phyloP scores from a whole-genome alignment of 2,329 filamentous ascomycete species.

The Lizonia empirigonia region DNA sequence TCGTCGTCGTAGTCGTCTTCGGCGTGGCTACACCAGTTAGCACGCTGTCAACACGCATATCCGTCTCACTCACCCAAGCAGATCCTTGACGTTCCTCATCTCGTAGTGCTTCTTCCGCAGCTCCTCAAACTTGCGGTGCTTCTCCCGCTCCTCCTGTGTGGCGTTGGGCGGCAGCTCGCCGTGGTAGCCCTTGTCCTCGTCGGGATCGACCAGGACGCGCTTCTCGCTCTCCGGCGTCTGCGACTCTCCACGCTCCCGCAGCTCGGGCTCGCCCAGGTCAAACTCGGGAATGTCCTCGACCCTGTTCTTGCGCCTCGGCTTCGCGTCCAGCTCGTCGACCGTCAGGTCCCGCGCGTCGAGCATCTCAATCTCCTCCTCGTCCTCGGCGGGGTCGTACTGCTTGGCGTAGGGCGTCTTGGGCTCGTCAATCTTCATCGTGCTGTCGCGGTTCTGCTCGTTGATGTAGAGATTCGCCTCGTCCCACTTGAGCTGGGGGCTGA shows the following conservation, averaged over 20 bases:
- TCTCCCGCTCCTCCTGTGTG: constrained; percentile 76
- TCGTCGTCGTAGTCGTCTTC: constrained; percentile 36
- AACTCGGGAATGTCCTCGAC: constrained; percentile 86
- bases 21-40: constrained; percentile 32
- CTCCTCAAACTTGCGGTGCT: constrained; percentile 90
- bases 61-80: constrained; percentile 69
- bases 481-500: constrained; percentile 86
- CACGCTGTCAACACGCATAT: constrained; percentile 7
- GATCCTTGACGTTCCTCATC: constrained; percentile 90
- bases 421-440: constrained; percentile 99
- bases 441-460: constrained; percentile 91
- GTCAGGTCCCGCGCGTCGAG: constrained; percentile 73
- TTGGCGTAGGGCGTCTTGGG: constrained; percentile 96
- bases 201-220: constrained; percentile 77
- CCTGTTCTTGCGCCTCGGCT: constrained; percentile 56
- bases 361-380: constrained; percentile 72
- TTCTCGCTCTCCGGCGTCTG: constrained; percentile 63
- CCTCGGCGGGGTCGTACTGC: constrained; percentile 87
- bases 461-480: constrained; percentile 98
- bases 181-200: constrained; percentile 56
- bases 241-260: constrained; percentile 46
- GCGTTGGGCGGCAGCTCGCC: constrained; percentile 63
- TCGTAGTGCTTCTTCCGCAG: constrained; percentile 97
- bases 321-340: constrained; percentile 69
- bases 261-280: constrained; percentile 88